phyloP scores from a whole-genome alignment of 495 filamentous ascomycete genomes.

The Thozetella sp. region DNA sequence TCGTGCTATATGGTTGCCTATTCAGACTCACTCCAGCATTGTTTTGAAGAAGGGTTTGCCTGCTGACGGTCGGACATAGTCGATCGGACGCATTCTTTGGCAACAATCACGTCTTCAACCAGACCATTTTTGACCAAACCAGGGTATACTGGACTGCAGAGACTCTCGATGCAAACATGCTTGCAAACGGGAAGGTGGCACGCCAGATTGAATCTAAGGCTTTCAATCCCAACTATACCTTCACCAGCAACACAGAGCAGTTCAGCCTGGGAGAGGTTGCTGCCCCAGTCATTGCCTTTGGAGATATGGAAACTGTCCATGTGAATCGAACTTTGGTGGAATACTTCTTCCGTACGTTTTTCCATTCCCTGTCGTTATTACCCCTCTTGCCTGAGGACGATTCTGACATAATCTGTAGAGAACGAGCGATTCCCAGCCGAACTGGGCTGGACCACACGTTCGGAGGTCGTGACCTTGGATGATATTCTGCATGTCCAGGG shows the following conservation, averaged over 20 bases:
- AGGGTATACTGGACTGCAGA: conserved; percentile 30
- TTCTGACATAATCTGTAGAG: neutral
- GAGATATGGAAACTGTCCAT: conserved; percentile 27
- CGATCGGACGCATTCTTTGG: conserved; percentile 42
- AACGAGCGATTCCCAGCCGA: neutral
- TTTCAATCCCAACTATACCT: conserved; percentile 37
- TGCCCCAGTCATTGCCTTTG: conserved; percentile 43
- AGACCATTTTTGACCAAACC: conserved; percentile 39
- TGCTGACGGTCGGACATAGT: conserved; percentile 27
- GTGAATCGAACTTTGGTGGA: conserved; percentile 34
- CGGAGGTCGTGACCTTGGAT: neutral
- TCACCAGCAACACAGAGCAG: conserved; percentile 28
- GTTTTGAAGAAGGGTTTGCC: too few species aligned
- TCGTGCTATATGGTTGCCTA: too few species aligned
- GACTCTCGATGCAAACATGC: conserved; percentile 31
- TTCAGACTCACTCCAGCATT: too few species aligned
- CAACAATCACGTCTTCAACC: conserved; percentile 44
- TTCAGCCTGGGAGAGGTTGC: conserved; percentile 43
- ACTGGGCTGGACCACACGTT: neutral
- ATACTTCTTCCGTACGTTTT: conserved; percentile 44
- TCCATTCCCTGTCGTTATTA: too few species aligned
- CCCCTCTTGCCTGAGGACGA: neutral
- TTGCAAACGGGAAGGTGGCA: conserved; percentile 42
- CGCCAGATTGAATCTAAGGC: conserved; percentile 37
- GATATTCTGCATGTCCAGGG: neutral